phyloP scores from a whole-genome alignment of 352 stramenopile species.

The Phytopythium kandeliae region DNA sequence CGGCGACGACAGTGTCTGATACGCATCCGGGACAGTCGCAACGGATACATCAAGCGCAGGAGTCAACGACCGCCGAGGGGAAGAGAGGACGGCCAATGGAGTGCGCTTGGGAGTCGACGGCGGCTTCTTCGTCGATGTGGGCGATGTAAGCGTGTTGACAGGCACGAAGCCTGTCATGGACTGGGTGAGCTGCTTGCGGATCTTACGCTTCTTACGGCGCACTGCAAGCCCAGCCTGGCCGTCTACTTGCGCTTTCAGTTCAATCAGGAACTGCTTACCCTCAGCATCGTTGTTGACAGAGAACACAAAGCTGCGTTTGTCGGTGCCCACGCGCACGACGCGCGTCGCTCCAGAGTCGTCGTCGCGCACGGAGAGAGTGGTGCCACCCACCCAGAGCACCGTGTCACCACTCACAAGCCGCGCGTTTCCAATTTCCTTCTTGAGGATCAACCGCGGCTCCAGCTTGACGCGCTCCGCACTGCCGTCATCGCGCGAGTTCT shows the following conservation, averaged over 20 bases:
- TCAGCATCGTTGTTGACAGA: conserved; percentile 26
- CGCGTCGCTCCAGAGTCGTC: conserved; percentile 23
- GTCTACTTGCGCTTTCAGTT: conserved; percentile 65
- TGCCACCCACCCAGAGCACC: conserved; percentile 62
- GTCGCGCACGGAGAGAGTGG: conserved; percentile 43
- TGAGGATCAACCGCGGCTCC: conserved; percentile 40
- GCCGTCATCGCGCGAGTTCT: conserved; percentile 42
- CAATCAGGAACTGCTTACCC: conserved; percentile 50
- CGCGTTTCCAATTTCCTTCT: conserved; percentile 79
- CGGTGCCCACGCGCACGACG: conserved; percentile 48
- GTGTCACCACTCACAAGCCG: conserved; percentile 64
- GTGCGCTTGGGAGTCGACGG: conserved; percentile 31
- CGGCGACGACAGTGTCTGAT: conserved; percentile 35
- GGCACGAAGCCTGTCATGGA: conserved; percentile 55
- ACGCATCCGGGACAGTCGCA: conserved; percentile 30
- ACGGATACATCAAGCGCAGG: conserved; percentile 35
- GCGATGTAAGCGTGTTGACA: conserved; percentile 63
- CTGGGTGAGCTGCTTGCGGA: conserved; percentile 60
- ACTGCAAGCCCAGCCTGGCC: conserved; percentile 42
- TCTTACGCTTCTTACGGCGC: conserved; percentile 75
- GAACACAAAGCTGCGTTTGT: conserved; percentile 67
- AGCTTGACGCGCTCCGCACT: conserved; percentile 27
- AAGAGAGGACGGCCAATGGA: conserved; percentile 40
- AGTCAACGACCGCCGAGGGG: conserved; percentile 34
- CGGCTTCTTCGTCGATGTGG: conserved; percentile 25